Base-by-base conservation (phyloP, 2,329 filamentous ascomycete species). In the Fusarium xylarioides region DNA sequence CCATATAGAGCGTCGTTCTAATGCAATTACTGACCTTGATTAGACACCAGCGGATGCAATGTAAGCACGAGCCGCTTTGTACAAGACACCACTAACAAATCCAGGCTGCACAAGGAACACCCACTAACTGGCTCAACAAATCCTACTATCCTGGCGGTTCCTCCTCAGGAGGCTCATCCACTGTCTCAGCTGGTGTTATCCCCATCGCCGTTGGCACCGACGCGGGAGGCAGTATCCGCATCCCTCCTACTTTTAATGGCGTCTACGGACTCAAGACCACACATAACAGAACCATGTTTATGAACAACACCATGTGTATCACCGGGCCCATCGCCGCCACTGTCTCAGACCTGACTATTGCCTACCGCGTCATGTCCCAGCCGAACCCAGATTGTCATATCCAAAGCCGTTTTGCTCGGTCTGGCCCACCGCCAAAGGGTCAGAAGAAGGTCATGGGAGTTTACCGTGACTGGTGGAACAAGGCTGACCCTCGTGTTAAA, bases 41-140 rank as follows among this genome's bases (percentile, higher is more conserved):
- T 47, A 85, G 92, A 96, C 77, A 94, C 92, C 0, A 95, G 89
- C n/a, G 95, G 95, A 72, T 94, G 94, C 80, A 97, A 97, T 78
- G 85, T 86, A 72, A 75, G 83, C 74, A 18, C 16, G 12, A 47
- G 46, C 18, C 11, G 30, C n/a, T 21, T 37, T 43, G 38, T 10
- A 15, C 16, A 19, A 18, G 42, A 21, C n/a, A n/a, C 34, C 23
- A 58, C 76, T 77, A 89, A 92, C 76, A 30, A n/a, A 23, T 11
- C 18, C 32, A 85, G 85, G 89, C 91, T 11, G 86, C 85, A 43
- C 91, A 89, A 78, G 93, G 93, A 42, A 94, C 93, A 0, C 92
- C 94, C 0, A 86, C 89, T 23, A 96, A 97, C 81, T 94, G 93
- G 73, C 89, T 93, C 81, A 95, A 95, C 81, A 85, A 86, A 23